Evolutionary conservation across 768 basidiomycete species (phyloP), one percentile per base, ranked within the genome.

Genomic region (Lentinula detonsa): DNA sequence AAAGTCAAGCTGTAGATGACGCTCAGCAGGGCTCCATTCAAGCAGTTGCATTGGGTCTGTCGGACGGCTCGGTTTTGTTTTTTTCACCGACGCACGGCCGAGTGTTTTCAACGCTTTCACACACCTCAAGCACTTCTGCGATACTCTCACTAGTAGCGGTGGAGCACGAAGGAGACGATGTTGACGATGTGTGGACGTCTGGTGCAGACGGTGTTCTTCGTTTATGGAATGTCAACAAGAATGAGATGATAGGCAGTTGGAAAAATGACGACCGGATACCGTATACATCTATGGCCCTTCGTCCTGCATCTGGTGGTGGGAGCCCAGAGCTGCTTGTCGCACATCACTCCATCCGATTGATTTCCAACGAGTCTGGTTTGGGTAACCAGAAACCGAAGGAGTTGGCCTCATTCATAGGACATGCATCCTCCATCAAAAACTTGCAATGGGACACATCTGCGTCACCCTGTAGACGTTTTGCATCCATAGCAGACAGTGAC

Each of bases 81-180:
- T 89, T 86, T 70, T 87, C 87, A 13, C 85, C 85, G 0, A 75
- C 76, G 1, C 85, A 85, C 67, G 83, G 80, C 52, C 78, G 81
- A 58, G 71, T 87, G 43, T 60, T 86, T 21, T 78, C 78, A 39
- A 85, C 81, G 0, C 70, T 88, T 50, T 80, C 82, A 7, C 81
- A 85, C 64, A 72, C 84, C 9, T 76, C 81, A 9, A 85, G 81
- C 66, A 77, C 79, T 5, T 73, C 84, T 56, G 68, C 83, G 35
- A 76, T 89, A 53, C 68, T 85, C 34, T 78, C 84, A 42, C 68
- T 85, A 10, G 75, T 78, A 43, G 65, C 72, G 23, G 71, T 71
- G 33, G 65, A 74, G 59, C 65, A 66, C 43, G n/a, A 8, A 59
- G 64, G 65, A 31, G 70, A 72, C 42, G 72, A 69, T 37, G 60